Evolutionary conservation across 2,329 filamentous ascomycete species (phyloP).

Genomic region (Amesomyces nigricolor): DNA sequence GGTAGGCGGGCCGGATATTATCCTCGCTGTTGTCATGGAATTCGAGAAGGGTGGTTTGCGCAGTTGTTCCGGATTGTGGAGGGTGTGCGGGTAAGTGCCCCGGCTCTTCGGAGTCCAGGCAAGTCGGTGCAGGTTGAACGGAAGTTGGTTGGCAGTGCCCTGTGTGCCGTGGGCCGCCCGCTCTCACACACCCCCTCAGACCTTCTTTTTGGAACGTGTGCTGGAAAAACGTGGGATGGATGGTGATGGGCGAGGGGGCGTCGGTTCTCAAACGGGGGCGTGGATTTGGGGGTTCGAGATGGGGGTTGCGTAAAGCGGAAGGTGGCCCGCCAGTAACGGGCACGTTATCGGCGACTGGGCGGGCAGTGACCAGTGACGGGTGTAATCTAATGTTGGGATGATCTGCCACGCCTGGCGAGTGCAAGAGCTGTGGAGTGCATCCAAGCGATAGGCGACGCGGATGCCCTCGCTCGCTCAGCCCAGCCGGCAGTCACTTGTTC

Average conservation of each 20-base stretch:
- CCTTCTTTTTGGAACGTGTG: constrained; percentile 17
- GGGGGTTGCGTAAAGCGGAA: constrained; percentile 20
- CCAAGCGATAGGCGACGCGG: constrained; percentile 12
- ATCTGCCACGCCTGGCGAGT: constrained; percentile 13
- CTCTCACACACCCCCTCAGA: constrained; percentile 14
- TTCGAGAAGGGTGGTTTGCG: constrained; percentile 16
- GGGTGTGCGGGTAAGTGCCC: constrained; percentile 28
- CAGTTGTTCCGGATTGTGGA: constrained; percentile 3
- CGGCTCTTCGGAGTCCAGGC: constrained; percentile 31
- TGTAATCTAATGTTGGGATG: constrained; percentile 10
- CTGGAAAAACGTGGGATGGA: constrained; percentile 26
- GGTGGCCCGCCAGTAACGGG: neutral
- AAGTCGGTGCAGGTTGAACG: constrained; percentile 24
- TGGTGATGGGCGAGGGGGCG: constrained; percentile 15
- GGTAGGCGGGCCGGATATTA: constrained; percentile 12
- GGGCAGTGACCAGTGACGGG: neutral
- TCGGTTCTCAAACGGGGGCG: constrained; percentile 23
- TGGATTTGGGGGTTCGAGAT: constrained; percentile 20
- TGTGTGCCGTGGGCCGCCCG: neutral
- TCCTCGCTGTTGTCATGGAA: neutral
- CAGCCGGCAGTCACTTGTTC: constrained; percentile 5
- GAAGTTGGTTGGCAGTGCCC: constrained; percentile 18
- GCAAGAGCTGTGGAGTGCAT: constrained; percentile 20
- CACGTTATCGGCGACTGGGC: constrained; percentile 4
- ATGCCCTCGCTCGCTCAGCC: constrained; percentile 12